Evolutionary conservation across 148 eudicot genomes (phyloP).

Genomic region (Rhododendron henanense): DNA sequence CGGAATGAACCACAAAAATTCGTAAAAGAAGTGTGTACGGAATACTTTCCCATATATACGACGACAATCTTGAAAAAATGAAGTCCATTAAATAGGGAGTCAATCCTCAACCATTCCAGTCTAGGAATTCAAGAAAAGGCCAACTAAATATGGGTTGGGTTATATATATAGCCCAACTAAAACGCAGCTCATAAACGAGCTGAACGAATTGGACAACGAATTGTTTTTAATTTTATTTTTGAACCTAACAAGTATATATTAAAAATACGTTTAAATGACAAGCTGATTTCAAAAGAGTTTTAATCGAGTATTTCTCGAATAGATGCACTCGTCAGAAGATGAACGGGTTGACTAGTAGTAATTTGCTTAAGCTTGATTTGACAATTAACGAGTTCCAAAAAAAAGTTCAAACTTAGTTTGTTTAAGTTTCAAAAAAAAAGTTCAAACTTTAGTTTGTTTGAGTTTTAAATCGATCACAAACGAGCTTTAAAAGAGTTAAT

Average conservation of each 20-base stretch:
- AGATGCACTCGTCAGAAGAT: neutral
- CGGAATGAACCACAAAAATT: neutral
- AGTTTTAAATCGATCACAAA: neutral
- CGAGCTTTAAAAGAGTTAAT: neutral
- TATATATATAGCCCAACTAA: neutral
- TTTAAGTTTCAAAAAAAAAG: neutral
- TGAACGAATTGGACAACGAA: neutral
- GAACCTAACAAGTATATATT: too few relatives aligned
- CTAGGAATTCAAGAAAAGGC: too few relatives aligned
- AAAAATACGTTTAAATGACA: neutral
- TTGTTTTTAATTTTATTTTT: neutral
- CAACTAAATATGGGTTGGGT: neutral
- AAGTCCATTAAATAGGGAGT: too few relatives aligned
- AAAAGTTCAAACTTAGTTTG: neutral
- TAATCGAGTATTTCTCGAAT: neutral
- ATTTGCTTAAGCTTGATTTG: neutral
- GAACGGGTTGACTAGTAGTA: neutral
- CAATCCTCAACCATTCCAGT: too few relatives aligned
- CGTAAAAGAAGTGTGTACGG: neutral
- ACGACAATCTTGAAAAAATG: too few relatives aligned
- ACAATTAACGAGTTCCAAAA: too few relatives aligned
- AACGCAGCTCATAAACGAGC: neutral
- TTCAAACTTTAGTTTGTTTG: neutral
- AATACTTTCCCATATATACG: neutral
- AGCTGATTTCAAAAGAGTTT: neutral